Evolutionary conservation across 2,329 filamentous ascomycete genomes (phyloP).

Genomic region (Phaeosphaeria sp.): DNA sequence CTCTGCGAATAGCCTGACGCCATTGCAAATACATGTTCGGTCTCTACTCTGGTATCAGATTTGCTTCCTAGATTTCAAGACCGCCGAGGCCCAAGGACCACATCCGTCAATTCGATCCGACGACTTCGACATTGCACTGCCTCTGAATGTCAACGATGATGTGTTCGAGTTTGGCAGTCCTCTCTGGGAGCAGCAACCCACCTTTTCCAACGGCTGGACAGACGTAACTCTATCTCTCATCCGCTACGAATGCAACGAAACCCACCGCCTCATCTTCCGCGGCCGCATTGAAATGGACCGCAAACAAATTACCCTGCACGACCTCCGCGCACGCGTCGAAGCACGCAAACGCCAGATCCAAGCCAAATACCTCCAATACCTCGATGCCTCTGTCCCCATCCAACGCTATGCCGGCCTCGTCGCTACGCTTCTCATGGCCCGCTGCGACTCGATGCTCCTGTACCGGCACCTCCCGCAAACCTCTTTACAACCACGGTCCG

Average conservation of each 20-base stretch:
- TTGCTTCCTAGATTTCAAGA: conserved; percentile 48
- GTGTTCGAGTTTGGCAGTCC: conserved; percentile 46
- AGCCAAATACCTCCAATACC: conserved; percentile 40
- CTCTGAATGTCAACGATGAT: conserved; percentile 47
- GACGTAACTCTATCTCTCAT: conserved; percentile 45
- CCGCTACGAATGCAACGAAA: conserved; percentile 47
- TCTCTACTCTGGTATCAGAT: conserved; percentile 49
- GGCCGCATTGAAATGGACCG: conserved; percentile 48
- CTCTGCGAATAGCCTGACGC: conserved; percentile 43
- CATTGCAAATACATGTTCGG: conserved; percentile 44
- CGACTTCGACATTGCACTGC: conserved; percentile 46
- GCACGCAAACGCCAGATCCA: conserved; percentile 44
- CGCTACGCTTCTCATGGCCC: conserved; percentile 45
- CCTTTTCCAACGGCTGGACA: conserved; percentile 39
- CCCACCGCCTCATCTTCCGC: conserved; percentile 46
- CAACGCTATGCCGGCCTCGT: conserved; percentile 48
- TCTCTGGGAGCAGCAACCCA: conserved; percentile 44
- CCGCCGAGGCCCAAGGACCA: conserved; percentile 47
- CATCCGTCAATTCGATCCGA: conserved; percentile 46
- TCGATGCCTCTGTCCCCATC: conserved; percentile 41
- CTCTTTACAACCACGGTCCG: conserved; percentile 39
- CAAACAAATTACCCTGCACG: conserved; percentile 45
- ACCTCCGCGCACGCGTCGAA: conserved; percentile 44
- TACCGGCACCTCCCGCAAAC: conserved; percentile 48
- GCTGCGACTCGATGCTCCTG: conserved; percentile 49